These are phyloP conservation scores for Talaromyces proteolyticus DNA, from an alignment of 495 filamentous ascomycete genomes.

Conservation along the genomic window DNA sequence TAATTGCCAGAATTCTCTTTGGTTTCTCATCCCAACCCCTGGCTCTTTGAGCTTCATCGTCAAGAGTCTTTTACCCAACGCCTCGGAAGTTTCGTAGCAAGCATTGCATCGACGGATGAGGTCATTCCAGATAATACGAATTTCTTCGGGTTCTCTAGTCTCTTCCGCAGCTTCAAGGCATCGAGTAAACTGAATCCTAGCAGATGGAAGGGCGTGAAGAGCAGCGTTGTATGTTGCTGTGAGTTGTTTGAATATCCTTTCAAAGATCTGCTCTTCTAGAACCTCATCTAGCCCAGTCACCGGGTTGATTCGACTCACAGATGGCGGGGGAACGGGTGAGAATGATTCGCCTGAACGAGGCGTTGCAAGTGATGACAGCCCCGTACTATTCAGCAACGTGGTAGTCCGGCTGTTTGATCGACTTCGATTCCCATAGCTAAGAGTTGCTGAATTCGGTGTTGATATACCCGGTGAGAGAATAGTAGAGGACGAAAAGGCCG, in stretches of 20 bases:
- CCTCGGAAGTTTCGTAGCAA: conserved; percentile 60
- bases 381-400: conserved; percentile 38
- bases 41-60: conserved; percentile 80
- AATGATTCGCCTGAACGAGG: conserved; percentile 80
- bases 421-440: conserved; percentile 33
- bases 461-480: conserved; percentile 29
- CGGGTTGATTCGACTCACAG: conserved; percentile 40
- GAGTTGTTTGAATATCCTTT: conserved; percentile 70
- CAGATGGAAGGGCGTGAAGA: conserved; percentile 57
- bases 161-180: conserved; percentile 41
- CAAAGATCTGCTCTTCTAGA: conserved; percentile 74
- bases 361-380: conserved; percentile 48
- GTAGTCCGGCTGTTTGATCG: conserved; percentile 47
- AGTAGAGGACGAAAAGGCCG: conserved; percentile 19
- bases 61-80: conserved; percentile 64
- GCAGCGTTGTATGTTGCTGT: conserved; percentile 60
- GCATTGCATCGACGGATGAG: conserved; percentile 59
- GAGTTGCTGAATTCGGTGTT: conserved; percentile 18
- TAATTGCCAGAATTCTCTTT: conserved; percentile 75
- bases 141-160: conserved; percentile 38
- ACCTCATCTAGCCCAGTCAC: conserved; percentile 54
- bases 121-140: conserved; percentile 61
- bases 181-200: conserved; percentile 55
- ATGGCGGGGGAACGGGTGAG: conserved; percentile 44
- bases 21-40: conserved; percentile 58